phyloP scores from a whole-genome alignment of 192 early-diverging fungal genomes.

The Endogone sp. region DNA sequence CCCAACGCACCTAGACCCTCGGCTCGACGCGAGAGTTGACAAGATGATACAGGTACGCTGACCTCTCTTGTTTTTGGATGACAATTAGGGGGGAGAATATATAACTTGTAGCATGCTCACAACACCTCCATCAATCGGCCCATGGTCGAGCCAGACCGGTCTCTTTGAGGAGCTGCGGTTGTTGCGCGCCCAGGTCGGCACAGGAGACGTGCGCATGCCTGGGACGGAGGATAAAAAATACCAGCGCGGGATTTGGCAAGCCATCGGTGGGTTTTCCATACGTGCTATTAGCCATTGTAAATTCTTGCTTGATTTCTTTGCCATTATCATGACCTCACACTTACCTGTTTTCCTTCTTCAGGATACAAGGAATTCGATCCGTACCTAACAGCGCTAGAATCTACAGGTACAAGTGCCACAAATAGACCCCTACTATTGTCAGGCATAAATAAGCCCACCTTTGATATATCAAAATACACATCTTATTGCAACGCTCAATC shows the following conservation, averaged over 20 bases:
- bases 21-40: conserved; percentile 82
- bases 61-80: neutral
- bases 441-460: too few species aligned
- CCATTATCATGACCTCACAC: too few species aligned
- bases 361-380: conserved; percentile 88
- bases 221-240: conserved; percentile 43
- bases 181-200: conserved; percentile 47
- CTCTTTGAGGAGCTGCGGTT: conserved; percentile 53
- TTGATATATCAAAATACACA: too few species aligned
- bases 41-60: conserved; percentile 75
- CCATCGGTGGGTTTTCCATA: conserved; percentile 47
- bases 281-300: neutral
- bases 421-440: too few species aligned
- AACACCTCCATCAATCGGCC: too few species aligned
- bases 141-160: conserved; percentile 31
- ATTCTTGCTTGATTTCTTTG: too few species aligned
- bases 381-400: conserved; percentile 54
- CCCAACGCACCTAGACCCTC: conserved; percentile 55
- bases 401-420: too few species aligned
- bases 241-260: conserved; percentile 70
- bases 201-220: conserved; percentile 39
- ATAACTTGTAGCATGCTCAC: too few species aligned
- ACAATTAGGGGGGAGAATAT: neutral
- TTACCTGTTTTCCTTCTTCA: too few species aligned
- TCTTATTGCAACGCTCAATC: too few species aligned